Evolutionary conservation across 2,329 filamentous ascomycete genomes (phyloP).

Genomic region (Fusarium globosum): DNA sequence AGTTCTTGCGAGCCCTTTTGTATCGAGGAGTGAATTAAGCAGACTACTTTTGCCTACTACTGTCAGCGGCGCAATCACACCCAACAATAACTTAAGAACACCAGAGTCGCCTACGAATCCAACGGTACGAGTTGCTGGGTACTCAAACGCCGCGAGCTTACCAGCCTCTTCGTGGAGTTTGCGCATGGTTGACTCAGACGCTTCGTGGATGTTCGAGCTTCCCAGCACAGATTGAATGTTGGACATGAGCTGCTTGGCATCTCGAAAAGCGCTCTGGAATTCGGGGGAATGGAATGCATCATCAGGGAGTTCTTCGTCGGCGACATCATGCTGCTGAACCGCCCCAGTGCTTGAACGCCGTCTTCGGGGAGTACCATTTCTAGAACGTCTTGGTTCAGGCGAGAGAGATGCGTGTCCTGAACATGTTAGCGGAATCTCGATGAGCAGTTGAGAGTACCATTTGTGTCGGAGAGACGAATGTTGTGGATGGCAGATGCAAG

Average conservation of each 20-base stretch:
- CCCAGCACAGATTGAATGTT: constrained; percentile 48
- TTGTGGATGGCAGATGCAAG: not conserved
- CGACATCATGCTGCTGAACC: constrained; percentile 35
- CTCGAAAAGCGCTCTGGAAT: constrained; percentile 50
- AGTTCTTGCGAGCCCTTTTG: constrained; percentile 52
- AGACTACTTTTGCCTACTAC: constrained; percentile 59
- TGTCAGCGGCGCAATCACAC: not conserved
- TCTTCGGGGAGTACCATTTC: not conserved
- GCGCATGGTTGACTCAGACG: constrained; percentile 54
- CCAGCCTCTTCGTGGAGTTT: constrained; percentile 49
- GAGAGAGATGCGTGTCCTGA: constrained; percentile 17
- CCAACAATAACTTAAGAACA: constrained; percentile 48
- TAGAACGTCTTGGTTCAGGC: not conserved
- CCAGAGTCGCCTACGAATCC: constrained; percentile 62
- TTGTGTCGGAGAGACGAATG: constrained; percentile 12
- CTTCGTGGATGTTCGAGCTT: constrained; percentile 49
- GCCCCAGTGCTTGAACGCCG: constrained; percentile 23
- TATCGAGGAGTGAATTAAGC: constrained; percentile 60
- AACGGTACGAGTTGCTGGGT: constrained; percentile 54
- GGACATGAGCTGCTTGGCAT: constrained; percentile 49
- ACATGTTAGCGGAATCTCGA: not conserved
- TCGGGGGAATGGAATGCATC: constrained; percentile 51
- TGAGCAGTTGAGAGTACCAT: not conserved
- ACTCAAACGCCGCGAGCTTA: constrained; percentile 51
- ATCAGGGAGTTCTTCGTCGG: constrained; percentile 48